Evolutionary conservation across 2,329 filamentous ascomycete genomes (phyloP).

Genomic region (Xylariaceae sp.): DNA sequence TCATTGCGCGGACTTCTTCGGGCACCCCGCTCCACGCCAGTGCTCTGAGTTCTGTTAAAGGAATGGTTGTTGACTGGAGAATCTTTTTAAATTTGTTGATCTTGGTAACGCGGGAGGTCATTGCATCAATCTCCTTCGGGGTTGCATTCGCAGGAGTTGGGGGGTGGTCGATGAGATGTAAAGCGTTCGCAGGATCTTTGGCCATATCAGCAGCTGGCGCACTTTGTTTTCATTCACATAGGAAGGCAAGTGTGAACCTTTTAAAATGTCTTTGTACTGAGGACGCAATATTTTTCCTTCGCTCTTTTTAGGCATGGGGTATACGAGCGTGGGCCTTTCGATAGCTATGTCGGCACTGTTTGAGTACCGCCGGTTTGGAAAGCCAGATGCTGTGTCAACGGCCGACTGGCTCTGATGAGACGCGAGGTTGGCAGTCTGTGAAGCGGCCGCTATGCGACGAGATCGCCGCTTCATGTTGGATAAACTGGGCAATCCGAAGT

Average conservation of each 20-base stretch:
- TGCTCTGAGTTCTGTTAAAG: conserved; percentile 75
- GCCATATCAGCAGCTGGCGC: conserved; percentile 1
- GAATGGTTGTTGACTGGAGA: conserved; percentile 85
- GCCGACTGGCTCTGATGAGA: conserved; percentile 34
- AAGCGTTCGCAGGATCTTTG: conserved; percentile 77
- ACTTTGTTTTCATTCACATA: neutral
- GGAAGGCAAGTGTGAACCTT: conserved; percentile 43
- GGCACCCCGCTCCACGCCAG: conserved; percentile 93
- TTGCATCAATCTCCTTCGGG: conserved; percentile 78
- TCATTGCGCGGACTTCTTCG: conserved; percentile 93
- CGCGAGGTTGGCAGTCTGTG: conserved; percentile 36
- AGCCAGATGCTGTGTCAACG: conserved; percentile 37
- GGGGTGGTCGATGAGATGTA: conserved; percentile 90
- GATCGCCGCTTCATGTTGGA: conserved; percentile 81
- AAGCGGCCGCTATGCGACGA: conserved; percentile 47
- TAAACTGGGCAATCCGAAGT: conserved; percentile 90
- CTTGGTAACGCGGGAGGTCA: conserved; percentile 81
- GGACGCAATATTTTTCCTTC: conserved; percentile 94
- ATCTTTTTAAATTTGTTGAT: conserved; percentile 99
- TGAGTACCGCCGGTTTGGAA: conserved; percentile 57
- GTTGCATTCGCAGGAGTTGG: conserved; percentile 67
- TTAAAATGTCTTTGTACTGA: conserved; percentile 94
- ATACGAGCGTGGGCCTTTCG: conserved; percentile 75
- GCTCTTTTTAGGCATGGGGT: conserved; percentile 81
- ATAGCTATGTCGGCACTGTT: conserved; percentile 94